phyloP scores from a whole-genome alignment of 192 early-diverging fungal genomes.

The Coemansia sp. region DNA sequence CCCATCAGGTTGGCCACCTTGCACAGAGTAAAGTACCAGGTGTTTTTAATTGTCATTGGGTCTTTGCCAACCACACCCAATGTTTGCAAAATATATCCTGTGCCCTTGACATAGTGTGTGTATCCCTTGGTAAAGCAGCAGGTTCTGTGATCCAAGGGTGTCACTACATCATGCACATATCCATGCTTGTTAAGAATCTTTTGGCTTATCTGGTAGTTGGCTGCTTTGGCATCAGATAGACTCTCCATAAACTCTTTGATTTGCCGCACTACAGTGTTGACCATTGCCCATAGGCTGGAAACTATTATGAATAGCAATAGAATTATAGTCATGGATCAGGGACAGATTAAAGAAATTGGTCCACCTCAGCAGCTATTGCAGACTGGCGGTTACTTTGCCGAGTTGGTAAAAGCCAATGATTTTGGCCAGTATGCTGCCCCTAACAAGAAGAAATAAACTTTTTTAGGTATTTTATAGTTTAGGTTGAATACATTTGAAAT shows the following conservation, averaged over 20 bases:
- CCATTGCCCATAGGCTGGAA: too few species aligned
- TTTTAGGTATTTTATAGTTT: too few species aligned
- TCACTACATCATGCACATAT: conserved; percentile 67
- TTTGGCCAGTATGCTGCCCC: too few species aligned
- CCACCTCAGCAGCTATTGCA: too few species aligned
- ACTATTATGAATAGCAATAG: too few species aligned
- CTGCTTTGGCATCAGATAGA: conserved; percentile 14
- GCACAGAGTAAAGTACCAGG: conserved; percentile 55
- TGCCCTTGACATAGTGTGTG: conserved; percentile 60
- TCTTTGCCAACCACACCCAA: conserved; percentile 24
- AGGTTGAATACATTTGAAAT: too few species aligned
- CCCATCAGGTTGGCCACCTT: conserved; percentile 79
- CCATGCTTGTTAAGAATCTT: conserved; percentile 36
- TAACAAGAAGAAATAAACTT: too few species aligned
- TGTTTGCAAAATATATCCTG: conserved; percentile 31
- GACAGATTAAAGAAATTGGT: too few species aligned
- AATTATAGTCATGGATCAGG: too few species aligned
- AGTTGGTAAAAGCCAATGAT: too few species aligned
- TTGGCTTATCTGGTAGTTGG: conserved; percentile 19
- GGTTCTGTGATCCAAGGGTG: conserved; percentile 58
- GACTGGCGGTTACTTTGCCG: too few species aligned
- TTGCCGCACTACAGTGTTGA: conserved; percentile 23
- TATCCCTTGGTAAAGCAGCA: conserved; percentile 88
- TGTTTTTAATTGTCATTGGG: conserved; percentile 34
- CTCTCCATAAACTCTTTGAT: conserved; percentile 44